A percentile compares a stretch with the other conserved stretches of the same genome.
phyloP scores from a whole-genome alignment of 768 basidiomycete species.

The Saitozyma sp. region DNA sequence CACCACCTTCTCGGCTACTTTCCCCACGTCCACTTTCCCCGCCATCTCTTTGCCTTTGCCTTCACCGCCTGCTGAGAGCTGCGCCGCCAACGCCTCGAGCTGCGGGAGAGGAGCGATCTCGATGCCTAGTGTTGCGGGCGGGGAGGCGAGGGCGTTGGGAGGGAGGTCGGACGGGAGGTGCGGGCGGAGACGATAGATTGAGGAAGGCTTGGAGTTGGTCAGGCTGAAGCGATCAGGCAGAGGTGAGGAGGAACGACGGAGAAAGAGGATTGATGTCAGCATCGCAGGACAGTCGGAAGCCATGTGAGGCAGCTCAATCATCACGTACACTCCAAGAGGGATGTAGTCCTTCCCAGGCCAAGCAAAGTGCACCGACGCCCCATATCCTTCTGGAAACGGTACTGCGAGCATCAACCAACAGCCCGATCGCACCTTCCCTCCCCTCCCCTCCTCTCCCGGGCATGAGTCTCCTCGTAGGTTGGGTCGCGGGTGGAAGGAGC shows the following conservation, averaged over 20 bases:
- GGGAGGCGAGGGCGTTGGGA: conserved; percentile 3
- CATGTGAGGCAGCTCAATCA: too few relatives aligned
- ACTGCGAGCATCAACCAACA: conserved; percentile 18
- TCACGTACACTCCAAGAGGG: conserved; percentile 44
- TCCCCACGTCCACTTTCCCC: conserved; percentile 37
- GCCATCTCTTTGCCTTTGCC: conserved; percentile 32
- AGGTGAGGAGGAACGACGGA: not conserved
- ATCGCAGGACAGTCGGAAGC: too few relatives aligned
- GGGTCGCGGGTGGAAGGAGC: not conserved
- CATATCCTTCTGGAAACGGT: conserved; percentile 51
- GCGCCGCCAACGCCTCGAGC: conserved; percentile 27
- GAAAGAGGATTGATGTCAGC: not conserved
- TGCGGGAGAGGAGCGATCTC: conserved; percentile 43
- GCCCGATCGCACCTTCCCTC: not conserved
- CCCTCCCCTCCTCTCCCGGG: not conserved
- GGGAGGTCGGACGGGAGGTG: conserved; percentile 26
- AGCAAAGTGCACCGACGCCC: conserved; percentile 50
- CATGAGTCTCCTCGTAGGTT: not conserved
- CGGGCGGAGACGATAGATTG: conserved; percentile 45
- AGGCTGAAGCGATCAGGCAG: conserved; percentile 17
- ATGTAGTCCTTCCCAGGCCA: conserved; percentile 49
- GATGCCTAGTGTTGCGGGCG: conserved; percentile 47
- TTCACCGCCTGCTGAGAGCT: conserved; percentile 14
- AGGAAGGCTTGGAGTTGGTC: conserved; percentile 44
- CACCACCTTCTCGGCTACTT: conserved; percentile 50